Percentiles rank a stretch among this genome's conserved stretches.
Evolutionary conservation across 140 eudicot genomes (phyloP).

Genomic region (Anethum foeniculum): DNA sequence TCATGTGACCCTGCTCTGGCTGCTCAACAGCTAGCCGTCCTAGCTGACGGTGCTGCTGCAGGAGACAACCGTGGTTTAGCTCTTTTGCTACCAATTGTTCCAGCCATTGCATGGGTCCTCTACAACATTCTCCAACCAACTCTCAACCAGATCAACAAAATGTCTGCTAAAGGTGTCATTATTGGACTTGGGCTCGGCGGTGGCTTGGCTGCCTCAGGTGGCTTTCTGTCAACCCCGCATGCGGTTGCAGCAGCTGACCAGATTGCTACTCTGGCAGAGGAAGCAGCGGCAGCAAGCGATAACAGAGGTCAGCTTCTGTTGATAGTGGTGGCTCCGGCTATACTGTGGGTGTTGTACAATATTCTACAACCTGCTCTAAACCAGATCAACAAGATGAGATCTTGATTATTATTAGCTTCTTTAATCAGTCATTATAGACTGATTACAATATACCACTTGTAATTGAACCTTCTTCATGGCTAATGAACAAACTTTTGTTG

Average conservation of each 20-base stretch:
- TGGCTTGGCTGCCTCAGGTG: slow-evolving; percentile 58
- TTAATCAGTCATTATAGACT: neutral
- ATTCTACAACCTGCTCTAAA: slow-evolving; percentile 95
- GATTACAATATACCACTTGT: neutral
- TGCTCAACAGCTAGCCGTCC: slow-evolving; percentile 83
- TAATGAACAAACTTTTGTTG: slow-evolving; percentile 5
- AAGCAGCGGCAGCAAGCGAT: slow-evolving; percentile 45
- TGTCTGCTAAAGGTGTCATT: slow-evolving; percentile 62
- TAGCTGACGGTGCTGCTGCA: slow-evolving; percentile 45
- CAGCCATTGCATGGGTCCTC: slow-evolving; percentile 88
- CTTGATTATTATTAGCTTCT: slow-evolving; percentile 8
- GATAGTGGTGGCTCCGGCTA: slow-evolving; percentile 81
- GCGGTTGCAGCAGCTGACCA: slow-evolving; percentile 46
- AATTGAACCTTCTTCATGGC: slow-evolving; percentile 1
- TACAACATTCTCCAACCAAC: slow-evolving; percentile 90
- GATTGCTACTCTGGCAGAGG: slow-evolving; percentile 33
- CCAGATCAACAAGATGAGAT: slow-evolving; percentile 82
- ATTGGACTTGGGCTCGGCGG: slow-evolving; percentile 78
- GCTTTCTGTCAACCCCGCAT: slow-evolving; percentile 41
- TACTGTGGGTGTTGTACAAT: slow-evolving; percentile 76
- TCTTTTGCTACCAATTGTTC: slow-evolving; percentile 68
- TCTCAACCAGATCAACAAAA: slow-evolving; percentile 72
- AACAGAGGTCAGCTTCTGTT: slow-evolving; percentile 70
- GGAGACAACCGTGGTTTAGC: slow-evolving; percentile 89
- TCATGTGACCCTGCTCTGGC: slow-evolving; percentile 77